Evolutionary conservation across 2,329 filamentous ascomycete genomes (phyloP), one percentile per base, ranked within the genome.

Genomic region (Graphium sp.): DNA sequence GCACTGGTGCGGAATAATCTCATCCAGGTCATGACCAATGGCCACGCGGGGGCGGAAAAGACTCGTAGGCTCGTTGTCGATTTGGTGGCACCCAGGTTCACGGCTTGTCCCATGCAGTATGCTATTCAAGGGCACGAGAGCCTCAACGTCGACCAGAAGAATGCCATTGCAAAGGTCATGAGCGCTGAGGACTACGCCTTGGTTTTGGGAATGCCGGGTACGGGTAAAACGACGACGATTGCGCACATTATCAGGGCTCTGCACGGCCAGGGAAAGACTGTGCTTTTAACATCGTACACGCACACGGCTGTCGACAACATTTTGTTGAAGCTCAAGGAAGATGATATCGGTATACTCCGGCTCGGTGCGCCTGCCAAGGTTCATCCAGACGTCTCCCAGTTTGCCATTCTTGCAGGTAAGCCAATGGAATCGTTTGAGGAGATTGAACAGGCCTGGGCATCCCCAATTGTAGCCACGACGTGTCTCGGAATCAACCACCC

Each of bases 251-350:
- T 98, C 42, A 75, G 82, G 24, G 82, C 87, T 1, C 61, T 98
- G 18, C 77, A 89, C 5, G 73, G 77, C 1, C 81, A 92, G 48
- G 79, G 83, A 8, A 95, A 95, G 54, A 92, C 80, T 32, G 84
- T 98, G 10, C 59, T 98, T 6, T 58, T 98, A 22, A 91, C 89
- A 1, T 94, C 85, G 0, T 95, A 95, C 48, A 98, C 89, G 0
- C 89, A 98, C 46, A 93, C 85, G 1, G 89, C 89, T 4, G 89
- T 98, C 4, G 89, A 98, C 66, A 98, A 98, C 39, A 98, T 98
- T 41, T 57, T 98, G 6, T 60, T 98, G 35, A 98, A 98, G 52
- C 74, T 98, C 31, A 77, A 77, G 29, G 58, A 77, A 14, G 79
- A 87, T 38, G 69, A 71, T 7, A 79, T 84, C 23, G 71, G 73